Percentiles rank a stretch among this genome's conserved stretches.
phyloP scores from a whole-genome alignment of 495 filamentous ascomycete genomes.

The Aspergillus mulundensis region DNA sequence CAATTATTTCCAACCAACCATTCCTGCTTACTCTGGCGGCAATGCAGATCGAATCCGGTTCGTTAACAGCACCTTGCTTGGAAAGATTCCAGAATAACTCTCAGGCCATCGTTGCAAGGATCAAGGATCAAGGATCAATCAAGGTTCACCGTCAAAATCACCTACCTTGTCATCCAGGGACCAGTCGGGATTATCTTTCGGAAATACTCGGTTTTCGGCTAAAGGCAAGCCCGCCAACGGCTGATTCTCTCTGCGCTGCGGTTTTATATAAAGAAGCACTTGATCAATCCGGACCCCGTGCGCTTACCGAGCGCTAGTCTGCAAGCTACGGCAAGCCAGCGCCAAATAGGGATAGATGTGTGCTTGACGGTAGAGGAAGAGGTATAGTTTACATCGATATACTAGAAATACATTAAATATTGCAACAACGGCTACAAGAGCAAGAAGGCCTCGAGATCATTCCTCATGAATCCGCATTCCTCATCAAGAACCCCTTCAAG shows the following conservation, averaged over 20 bases:
- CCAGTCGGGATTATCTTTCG: neutral
- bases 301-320: no score
- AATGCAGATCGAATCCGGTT: neutral
- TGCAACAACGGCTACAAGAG: neutral
- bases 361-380: neutral
- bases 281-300: no score
- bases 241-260: no score
- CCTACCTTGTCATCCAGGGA: neutral
- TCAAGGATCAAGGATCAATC: no score
- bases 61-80: neutral
- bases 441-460: neutral
- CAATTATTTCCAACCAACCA: neutral
- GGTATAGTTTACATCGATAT: neutral
- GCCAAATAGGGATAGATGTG: no score
- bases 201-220: neutral
- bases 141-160: no score
- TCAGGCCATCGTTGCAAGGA: no score
- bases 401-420: neutral
- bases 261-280: no score
- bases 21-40: neutral
- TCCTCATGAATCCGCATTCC: slow-evolving; percentile 62
- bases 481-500: slow-evolving; percentile 85
- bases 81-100: neutral
- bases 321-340: no score
- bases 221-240: no score